Base-by-base conservation (phyloP, 805 yeast species). In the Brettanomyces anomalus region DNA sequence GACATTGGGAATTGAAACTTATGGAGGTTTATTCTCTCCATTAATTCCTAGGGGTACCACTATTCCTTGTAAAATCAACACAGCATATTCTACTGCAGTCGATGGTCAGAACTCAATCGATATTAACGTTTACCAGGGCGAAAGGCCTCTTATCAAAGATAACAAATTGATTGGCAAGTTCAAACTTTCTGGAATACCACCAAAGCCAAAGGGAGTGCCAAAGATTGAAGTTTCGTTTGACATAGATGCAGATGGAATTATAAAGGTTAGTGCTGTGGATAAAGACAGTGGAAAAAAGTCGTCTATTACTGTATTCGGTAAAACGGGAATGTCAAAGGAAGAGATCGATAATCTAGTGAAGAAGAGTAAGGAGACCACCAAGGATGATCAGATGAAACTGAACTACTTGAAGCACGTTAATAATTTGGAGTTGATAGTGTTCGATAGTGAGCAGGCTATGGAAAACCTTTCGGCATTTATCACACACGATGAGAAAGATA, bases 121-220 rank as follows among this genome's bases (percentile, higher is more conserved):
- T 71, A 85, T 88, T 67, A 84, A 95, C 66, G 97, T 88, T 46
- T 88, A 85, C 86, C 97, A 88, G 74, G 97, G 97, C 66, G 97
- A 88, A 73, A 79, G 97, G 70, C 95, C 89, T 66, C 76, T 88
- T 59, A 95, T 90, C 54, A 81, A 88, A 68, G 96, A 88, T 76
- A 89, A 88, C 79, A 88, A 86, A 72, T 75, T 87, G 62, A 86
- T 88, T 62, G 97, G 96, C 62, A 85, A 85, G 77, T 88, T 88
- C 71, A 88, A 90, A 54, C 74, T 88, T 55, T 72, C 87, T 48
- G 96, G 93, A 65, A 87, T 88, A 46, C 95, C 90, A 49, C 87
- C 94, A 46, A 82, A 85, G 51, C 87, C 90, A 55, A 84, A 85
- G 74, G 94, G 94, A 61, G 84, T 77, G 43, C 94, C 94, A 43